Evolutionary conservation across 1,284 basidiomycete genomes (phyloP).

Genomic region (Cryptococcus neoformans): DNA sequence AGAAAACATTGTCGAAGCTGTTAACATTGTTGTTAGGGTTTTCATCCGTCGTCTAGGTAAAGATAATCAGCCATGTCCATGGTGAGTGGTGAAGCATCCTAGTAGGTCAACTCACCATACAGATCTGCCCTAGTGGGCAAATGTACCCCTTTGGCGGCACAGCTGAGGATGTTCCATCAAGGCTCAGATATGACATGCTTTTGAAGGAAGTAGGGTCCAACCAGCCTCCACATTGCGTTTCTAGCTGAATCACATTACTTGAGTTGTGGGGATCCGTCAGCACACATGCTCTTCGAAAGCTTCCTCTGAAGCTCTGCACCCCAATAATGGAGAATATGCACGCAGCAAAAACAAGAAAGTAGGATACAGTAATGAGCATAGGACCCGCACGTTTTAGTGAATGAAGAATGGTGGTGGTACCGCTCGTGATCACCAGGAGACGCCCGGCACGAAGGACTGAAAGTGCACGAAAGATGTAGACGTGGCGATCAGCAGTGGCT

Average conservation of each 20-base stretch:
- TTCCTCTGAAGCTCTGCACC: constrained; percentile 84
- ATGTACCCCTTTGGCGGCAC: constrained; percentile 57
- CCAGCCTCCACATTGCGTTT: constrained; percentile 73
- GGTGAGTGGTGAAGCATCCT: neutral
- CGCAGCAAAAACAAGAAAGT: constrained; percentile 89
- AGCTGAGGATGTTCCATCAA: constrained; percentile 49
- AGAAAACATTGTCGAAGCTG: constrained; percentile 90
- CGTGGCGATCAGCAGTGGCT: constrained; percentile 60
- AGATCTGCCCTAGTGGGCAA: constrained; percentile 81
- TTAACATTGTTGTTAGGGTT: constrained; percentile 70
- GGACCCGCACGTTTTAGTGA: constrained; percentile 89
- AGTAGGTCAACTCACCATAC: constrained; percentile 55
- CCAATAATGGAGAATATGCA: constrained; percentile 88
- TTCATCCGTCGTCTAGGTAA: constrained; percentile 54
- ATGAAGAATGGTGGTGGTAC: constrained; percentile 92
- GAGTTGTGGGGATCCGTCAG: constrained; percentile 48
- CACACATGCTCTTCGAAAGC: constrained; percentile 60
- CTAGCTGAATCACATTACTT: constrained; percentile 40
- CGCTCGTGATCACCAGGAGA: constrained; percentile 81
- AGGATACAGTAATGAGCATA: constrained; percentile 79
- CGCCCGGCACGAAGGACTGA: constrained; percentile 82
- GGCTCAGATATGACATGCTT: constrained; percentile 20
- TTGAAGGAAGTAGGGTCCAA: constrained; percentile 60
- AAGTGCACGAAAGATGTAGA: constrained; percentile 85
- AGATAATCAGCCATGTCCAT: neutral